Conservation (phyloP, 2,329 filamentous ascomycete species). For the Sporothrix protearum region DNA sequence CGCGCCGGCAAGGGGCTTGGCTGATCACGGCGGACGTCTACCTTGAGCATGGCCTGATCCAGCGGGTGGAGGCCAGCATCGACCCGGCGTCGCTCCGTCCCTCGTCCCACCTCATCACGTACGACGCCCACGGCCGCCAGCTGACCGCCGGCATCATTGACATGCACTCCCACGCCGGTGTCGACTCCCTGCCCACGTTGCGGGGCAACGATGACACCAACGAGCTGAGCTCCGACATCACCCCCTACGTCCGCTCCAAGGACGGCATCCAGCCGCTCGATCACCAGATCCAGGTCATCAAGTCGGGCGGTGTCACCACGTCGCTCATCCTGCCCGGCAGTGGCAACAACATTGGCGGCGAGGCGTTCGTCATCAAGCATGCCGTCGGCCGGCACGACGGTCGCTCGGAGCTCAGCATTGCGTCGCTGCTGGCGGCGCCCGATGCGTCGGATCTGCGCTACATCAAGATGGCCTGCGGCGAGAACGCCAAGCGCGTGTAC, state of each 20-base stretch:
- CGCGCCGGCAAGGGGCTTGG: slow-evolving; percentile 56
- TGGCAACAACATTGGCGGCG: slow-evolving; percentile 70
- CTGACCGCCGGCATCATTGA: slow-evolving; percentile 67
- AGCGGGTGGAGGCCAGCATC: slow-evolving; percentile 48
- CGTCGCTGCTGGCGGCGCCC: slow-evolving; percentile 63
- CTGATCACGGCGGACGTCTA: slow-evolving; percentile 59
- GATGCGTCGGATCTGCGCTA: slow-evolving; percentile 60
- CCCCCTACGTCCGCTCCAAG: slow-evolving; percentile 64
- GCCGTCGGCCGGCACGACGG: slow-evolving; percentile 59
- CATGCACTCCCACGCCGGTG: slow-evolving; percentile 66
- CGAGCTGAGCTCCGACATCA: slow-evolving; percentile 61
- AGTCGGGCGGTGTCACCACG: slow-evolving; percentile 69
- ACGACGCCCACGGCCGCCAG: slow-evolving; percentile 57
- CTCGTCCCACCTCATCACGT: slow-evolving; percentile 31
- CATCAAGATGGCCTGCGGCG: slow-evolving; percentile 74
- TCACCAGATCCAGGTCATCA: slow-evolving; percentile 64
- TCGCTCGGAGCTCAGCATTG: slow-evolving; percentile 59
- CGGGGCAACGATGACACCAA: slow-evolving; percentile 57
- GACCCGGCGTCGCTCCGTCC: slow-evolving; percentile 23
- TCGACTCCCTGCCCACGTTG: slow-evolving; percentile 55
- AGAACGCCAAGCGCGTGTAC: slow-evolving; percentile 64
- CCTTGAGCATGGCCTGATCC: slow-evolving; percentile 59
- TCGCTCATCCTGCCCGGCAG: slow-evolving; percentile 64
- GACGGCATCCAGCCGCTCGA: slow-evolving; percentile 63
- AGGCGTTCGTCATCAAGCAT: slow-evolving; percentile 67